Evolutionary conservation across 2,329 filamentous ascomycete species (phyloP).

Genomic region (Clonostachys rosea): DNA sequence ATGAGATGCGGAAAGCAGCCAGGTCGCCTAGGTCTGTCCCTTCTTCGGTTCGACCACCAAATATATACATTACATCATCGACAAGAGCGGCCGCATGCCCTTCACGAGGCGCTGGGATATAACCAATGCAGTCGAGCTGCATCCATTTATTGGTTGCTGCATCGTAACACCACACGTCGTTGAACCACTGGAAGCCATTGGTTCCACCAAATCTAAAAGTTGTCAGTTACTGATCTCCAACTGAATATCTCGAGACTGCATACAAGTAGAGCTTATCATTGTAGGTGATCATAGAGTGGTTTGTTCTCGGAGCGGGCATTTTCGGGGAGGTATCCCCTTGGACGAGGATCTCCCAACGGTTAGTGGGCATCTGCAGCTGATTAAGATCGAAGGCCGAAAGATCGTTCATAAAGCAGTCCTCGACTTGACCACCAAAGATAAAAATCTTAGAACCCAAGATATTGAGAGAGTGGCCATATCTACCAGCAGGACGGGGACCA

Average conservation of each 20-base stretch:
- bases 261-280: slow-evolving; percentile 93
- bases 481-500: slow-evolving; percentile 78
- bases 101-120: slow-evolving; percentile 90
- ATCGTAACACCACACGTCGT: slow-evolving; percentile 97
- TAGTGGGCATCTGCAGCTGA: slow-evolving; percentile 83
- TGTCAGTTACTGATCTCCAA: slow-evolving; percentile 5
- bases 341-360: slow-evolving; percentile 92
- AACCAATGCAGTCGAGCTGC: slow-evolving; percentile 92
- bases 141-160: slow-evolving; percentile 78
- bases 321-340: slow-evolving; percentile 47
- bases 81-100: slow-evolving; percentile 92
- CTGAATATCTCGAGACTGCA: slow-evolving; percentile 26
- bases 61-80: slow-evolving; percentile 98
- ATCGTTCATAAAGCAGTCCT: slow-evolving; percentile 98
- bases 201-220: slow-evolving; percentile 83
- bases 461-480: slow-evolving; percentile 94
- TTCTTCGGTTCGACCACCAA: slow-evolving; percentile 92
- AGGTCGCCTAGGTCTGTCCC: slow-evolving; percentile 89
- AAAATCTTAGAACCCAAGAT: slow-evolving; percentile 96
- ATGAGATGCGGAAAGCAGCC: slow-evolving; percentile 70
- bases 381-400: slow-evolving; percentile 94
- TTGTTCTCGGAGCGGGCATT: slow-evolving; percentile 84
- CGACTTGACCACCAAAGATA: slow-evolving; percentile 95
- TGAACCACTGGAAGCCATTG: slow-evolving; percentile 96
- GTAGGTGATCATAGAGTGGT: slow-evolving; percentile 87